Evolutionary conservation across 2,329 filamentous ascomycete genomes (phyloP).

Genomic region (Sclerotinia minor): DNA sequence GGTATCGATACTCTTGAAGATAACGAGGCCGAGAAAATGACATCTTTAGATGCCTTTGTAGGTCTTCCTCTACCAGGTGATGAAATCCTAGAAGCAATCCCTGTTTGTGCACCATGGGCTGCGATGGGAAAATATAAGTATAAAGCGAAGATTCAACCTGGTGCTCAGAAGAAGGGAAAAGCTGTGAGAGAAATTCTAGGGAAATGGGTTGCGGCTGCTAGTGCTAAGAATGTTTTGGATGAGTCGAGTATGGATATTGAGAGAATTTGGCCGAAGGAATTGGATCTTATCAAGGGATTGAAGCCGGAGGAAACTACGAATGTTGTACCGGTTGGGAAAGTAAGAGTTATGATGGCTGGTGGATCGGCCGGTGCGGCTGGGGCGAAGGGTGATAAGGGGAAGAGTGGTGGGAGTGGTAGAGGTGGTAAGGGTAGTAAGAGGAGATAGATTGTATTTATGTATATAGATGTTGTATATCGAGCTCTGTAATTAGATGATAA

Average conservation of each 20-base stretch:
- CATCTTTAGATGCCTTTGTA: conserved; percentile 68
- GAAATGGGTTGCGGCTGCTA: conserved; percentile 69
- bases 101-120: conserved; percentile 64
- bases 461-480: too few relatives aligned
- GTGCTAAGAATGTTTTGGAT: conserved; percentile 57
- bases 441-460: neutral
- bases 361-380: conserved; percentile 42
- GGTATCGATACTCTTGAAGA: conserved; percentile 61
- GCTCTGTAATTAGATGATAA: too few relatives aligned
- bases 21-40: conserved; percentile 54
- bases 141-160: conserved; percentile 92
- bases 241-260: conserved; percentile 64
- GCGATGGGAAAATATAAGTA: conserved; percentile 77
- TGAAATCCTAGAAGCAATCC: conserved; percentile 69
- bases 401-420: conserved; percentile 30
- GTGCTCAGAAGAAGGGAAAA: conserved; percentile 88
- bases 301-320: conserved; percentile 83
- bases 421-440: conserved; percentile 38
- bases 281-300: conserved; percentile 78
- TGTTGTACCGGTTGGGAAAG: conserved; percentile 74
- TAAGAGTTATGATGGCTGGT: conserved; percentile 74
- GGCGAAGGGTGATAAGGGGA: conserved; percentile 38
- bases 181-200: conserved; percentile 88
- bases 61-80: conserved; percentile 79
- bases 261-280: conserved; percentile 80